Base-by-base conservation (phyloP, 495 filamentous ascomycete species). In the Trichodelitschia bisporula region DNA sequence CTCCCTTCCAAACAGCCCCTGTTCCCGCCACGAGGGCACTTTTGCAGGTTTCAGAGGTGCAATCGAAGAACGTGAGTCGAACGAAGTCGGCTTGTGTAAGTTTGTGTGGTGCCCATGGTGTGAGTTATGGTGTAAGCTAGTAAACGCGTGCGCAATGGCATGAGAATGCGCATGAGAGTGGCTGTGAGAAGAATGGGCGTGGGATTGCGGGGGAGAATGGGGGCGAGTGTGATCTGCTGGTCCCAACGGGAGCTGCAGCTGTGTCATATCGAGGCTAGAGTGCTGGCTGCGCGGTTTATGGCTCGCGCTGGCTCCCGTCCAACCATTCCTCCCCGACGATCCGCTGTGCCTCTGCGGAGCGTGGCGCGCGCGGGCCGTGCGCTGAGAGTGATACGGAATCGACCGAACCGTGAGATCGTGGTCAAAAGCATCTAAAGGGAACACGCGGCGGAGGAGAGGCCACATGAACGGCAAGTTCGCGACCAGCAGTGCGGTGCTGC, bases 401-500 rank as follows among this genome's bases (percentile, higher is more conserved):
- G 27, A 6, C n/a, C 6, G 11, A 6, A 13, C 6, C 6, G 36
- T 18, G 37, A 28, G 2, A 34, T 0, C 15, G 15, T 18, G 32
- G 19, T 55, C 52, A 37, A 61, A 62, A 4, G 51, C 47, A 4
- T 48, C 47, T 5, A 63, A 27, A 13, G 53, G 49, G 46, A 73
- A 69, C 15, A 61, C 28, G 32, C 59, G 61, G 4, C 60, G 56
- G 9, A 69, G 37, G 0, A 67, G 50, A 1, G 64, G 59, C 64
- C 66, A 72, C 41, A 60, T 58, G 39, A 64, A 66, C 25, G 68
- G 66, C 11, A 73, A 41, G 29, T 73, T 73, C n/a, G 63, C 59
- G 2, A 72, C 63, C 28, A 68, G 58, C 8, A 73, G 56, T 1
- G 68, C 62, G 0, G 66, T 72, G 13, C 57, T 59, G 11, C 63